A percentile compares a stretch with the other conserved stretches of the same genome.
Evolutionary conservation across 2,329 filamentous ascomycete species (phyloP).

Genomic region (Colletotrichum nymphaeae): DNA sequence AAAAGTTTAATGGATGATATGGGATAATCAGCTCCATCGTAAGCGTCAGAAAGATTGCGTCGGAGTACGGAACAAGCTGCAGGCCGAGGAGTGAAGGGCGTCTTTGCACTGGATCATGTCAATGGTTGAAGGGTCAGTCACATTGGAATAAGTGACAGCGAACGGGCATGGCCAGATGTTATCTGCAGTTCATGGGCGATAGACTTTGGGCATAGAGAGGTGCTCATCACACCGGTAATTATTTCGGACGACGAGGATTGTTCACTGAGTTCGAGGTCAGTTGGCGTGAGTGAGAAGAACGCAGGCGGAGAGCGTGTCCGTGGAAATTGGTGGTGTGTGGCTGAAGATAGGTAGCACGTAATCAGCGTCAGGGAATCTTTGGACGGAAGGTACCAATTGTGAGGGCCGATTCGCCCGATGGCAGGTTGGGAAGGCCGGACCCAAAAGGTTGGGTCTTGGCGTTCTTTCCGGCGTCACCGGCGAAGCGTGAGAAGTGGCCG

Average conservation of each 20-base stretch:
- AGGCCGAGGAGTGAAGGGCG: background rate
- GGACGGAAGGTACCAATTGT: background rate
- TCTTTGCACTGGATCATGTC: background rate
- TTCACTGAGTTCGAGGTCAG: no score
- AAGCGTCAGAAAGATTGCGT: background rate
- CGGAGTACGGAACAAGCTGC: background rate
- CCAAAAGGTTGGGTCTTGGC: background rate
- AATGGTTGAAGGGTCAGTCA: no score
- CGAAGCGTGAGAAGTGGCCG: background rate
- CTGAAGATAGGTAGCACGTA: background rate
- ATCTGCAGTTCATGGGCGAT: background rate
- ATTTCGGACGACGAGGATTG: background rate
- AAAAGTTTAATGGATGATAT: background rate
- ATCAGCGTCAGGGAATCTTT: background rate
- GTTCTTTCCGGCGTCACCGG: constrained; percentile 1
- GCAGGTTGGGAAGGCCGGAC: background rate
- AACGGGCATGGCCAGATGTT: background rate
- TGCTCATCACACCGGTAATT: background rate
- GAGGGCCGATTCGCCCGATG: background rate
- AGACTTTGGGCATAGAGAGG: background rate
- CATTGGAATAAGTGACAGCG: background rate
- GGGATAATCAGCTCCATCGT: background rate
- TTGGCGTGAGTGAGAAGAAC: background rate
- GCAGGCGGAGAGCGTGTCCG: background rate
- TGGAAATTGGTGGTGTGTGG: background rate